Conservation (phyloP, 2,329 filamentous ascomycete species). For the Amauroascus niger region DNA sequence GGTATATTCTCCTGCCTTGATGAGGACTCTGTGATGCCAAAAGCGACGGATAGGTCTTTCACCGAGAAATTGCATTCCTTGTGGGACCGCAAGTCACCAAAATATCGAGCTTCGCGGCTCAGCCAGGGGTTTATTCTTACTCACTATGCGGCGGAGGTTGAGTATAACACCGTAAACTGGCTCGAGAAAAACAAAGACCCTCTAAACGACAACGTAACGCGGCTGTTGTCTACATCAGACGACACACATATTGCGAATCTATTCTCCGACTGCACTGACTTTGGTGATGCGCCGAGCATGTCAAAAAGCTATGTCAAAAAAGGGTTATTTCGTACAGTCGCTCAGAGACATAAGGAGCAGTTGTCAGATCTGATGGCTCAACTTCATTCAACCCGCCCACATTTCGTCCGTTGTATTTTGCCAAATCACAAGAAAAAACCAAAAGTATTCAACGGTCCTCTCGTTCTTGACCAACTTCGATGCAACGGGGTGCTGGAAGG, state of each 20-base stretch:
- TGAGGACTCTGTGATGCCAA: constrained; percentile 97
- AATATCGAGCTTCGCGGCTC: constrained; percentile 80
- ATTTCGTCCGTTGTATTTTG: constrained; percentile 95
- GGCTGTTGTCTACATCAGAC: constrained; percentile 69
- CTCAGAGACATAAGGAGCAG: constrained; percentile 94
- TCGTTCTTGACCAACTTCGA: constrained; percentile 94
- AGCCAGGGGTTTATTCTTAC: constrained; percentile 91
- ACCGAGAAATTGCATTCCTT: constrained; percentile 94
- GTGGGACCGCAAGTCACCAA: constrained; percentile 92
- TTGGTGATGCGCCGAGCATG: constrained; percentile 61
- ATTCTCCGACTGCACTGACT: constrained; percentile 78
- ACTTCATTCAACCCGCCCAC: constrained; percentile 89
- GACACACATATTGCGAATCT: constrained; percentile 75
- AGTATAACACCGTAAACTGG: constrained; percentile 92
- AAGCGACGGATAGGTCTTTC: constrained; percentile 92
- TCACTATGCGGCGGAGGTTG: constrained; percentile 94
- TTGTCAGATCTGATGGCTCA: constrained; percentile 93
- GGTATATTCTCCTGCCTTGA: constrained; percentile 98
- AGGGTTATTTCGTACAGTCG: constrained; percentile 90
- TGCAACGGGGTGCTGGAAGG: constrained; percentile 99
- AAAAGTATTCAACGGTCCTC: constrained; percentile 79
- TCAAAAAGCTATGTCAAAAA: constrained; percentile 81
- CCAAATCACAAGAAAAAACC: constrained; percentile 97
- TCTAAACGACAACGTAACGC: constrained; percentile 90
- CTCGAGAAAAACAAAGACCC: constrained; percentile 99